These are phyloP conservation scores for Emergomyces pasteurianus DNA, from an alignment of 2,329 filamentous ascomycete species.

Conservation along the genomic window DNA sequence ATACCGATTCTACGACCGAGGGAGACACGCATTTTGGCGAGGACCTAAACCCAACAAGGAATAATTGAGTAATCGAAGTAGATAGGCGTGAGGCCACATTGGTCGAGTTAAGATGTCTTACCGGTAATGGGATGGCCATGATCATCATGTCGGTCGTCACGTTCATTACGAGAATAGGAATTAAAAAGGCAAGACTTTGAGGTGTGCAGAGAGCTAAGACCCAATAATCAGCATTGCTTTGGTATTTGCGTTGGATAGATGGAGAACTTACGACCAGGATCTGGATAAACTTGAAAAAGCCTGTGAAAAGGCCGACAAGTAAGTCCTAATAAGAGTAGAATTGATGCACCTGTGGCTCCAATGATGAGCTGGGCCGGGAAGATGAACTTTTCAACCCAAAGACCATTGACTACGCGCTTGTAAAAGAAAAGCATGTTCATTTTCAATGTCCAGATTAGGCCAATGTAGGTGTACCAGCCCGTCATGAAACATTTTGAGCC, in stretches of 20 bases:
- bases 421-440: conserved; percentile 34
- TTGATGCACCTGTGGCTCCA: conserved; percentile 14
- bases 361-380: conserved; percentile 24
- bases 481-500: conserved; percentile 28
- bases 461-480: conserved; percentile 23
- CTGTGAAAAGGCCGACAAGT: conserved; percentile 25
- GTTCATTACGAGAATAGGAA: conserved; percentile 24
- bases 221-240: neutral
- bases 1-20: conserved; percentile 20
- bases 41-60: conserved; percentile 11
- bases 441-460: conserved; percentile 31
- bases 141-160: conserved; percentile 25
- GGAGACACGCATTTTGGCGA: conserved; percentile 19
- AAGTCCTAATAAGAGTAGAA: conserved; percentile 17
- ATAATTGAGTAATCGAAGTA: neutral
- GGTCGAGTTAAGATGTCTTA: conserved; percentile 5
- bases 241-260: neutral
- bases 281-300: conserved; percentile 27
- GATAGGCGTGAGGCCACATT: too few relatives aligned
- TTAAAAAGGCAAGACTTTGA: conserved; percentile 22
- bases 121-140: conserved; percentile 25
- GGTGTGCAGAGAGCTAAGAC: conserved; percentile 19
- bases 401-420: conserved; percentile 22
- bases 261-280: conserved; percentile 24
- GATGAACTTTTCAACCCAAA: conserved; percentile 28